Conservation (phyloP, 768 basidiomycete species). For the Gautieria morchelliformis region DNA sequence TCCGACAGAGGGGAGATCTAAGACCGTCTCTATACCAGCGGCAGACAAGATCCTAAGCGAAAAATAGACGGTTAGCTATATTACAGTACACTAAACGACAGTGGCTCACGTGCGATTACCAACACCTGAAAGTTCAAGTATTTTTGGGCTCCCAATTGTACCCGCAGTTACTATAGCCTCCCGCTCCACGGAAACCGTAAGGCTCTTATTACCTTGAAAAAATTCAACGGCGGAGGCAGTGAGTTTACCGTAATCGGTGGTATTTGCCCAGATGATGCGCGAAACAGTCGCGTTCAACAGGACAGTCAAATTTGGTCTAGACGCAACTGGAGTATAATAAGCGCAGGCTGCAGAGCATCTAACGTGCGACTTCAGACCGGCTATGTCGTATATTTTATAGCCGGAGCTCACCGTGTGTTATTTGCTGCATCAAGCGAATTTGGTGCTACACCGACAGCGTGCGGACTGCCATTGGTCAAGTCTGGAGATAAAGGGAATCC, state of each 20-base stretch:
- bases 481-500: slow-evolving; percentile 1
- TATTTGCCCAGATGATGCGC: slow-evolving; percentile 4
- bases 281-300: slow-evolving; percentile 4
- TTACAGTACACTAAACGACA: slow-evolving; percentile 12
- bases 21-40: slow-evolving; percentile 3
- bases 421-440: slow-evolving; percentile 7
- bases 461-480: slow-evolving; percentile 8
- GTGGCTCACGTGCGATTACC: slow-evolving; percentile 19
- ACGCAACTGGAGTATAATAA: not conserved
- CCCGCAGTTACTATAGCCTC: slow-evolving; percentile 26
- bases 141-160: slow-evolving; percentile 12
- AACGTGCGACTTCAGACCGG: not conserved
- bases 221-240: slow-evolving; percentile 2
- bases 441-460: slow-evolving; percentile 8
- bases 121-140: slow-evolving; percentile 32
- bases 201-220: slow-evolving; percentile 14
- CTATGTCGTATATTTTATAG: no score
- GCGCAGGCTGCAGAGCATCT: slow-evolving; percentile 5
- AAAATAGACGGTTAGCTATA: slow-evolving; percentile 12
- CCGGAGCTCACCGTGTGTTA: slow-evolving; percentile 2
- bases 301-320: slow-evolving; percentile 3
- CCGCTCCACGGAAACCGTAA: slow-evolving; percentile 25
- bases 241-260: not conserved
- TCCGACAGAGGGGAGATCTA: slow-evolving; percentile 6
- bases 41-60: slow-evolving; percentile 14